phyloP scores from a whole-genome alignment of 129 eudicot genomes.

The Helianthus annuus region HanXRQr2.0-SUNRISE NC_035441.2:176693639-176694138 shows the following conservation, averaged over 20 bases:
- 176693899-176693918: constrained; percentile 67
- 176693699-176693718: no score
- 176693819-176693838: constrained; percentile 58
- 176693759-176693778: constrained; percentile 66
- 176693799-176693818: constrained; percentile 44
- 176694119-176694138: no score
- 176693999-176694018: no score
- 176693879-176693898: constrained; percentile 68
- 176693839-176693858: constrained; percentile 86
- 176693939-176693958: constrained; percentile 58
- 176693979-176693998: no score
- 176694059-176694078: no score
- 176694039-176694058: no score
- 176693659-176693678: constrained; percentile 71
- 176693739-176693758: constrained; percentile 66
- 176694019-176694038: neutral
- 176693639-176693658: constrained; percentile 79
- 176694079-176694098: no score
- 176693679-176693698: constrained; percentile 13
- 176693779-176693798: constrained; percentile 79
- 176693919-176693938: constrained; percentile 81
- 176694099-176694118: no score
- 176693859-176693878: constrained; percentile 86
- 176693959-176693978: no score
- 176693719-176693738: constrained; percentile 64